These are phyloP conservation scores for Rhodofomes roseus DNA, from an alignment of 1,284 basidiomycete species.

Conservation along the genomic window DNA sequence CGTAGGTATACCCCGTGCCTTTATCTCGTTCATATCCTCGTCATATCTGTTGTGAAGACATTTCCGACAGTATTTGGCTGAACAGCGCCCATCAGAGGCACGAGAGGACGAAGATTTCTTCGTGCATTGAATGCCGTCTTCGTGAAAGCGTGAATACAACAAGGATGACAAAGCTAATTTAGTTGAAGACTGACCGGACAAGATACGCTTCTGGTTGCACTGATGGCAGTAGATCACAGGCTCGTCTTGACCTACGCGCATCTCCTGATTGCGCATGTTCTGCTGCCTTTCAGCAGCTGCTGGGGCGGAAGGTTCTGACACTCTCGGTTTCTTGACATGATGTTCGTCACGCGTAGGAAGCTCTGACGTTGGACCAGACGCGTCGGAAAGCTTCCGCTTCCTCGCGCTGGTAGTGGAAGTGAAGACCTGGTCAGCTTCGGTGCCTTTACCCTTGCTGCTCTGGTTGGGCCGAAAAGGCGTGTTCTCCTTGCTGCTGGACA, in stretches of 20 bases:
- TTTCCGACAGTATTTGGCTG: conserved; percentile 53
- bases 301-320: conserved; percentile 4
- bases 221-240: conserved; percentile 61
- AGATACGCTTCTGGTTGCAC: conserved; percentile 57
- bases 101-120: conserved; percentile 18
- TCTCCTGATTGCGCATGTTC: conserved; percentile 9
- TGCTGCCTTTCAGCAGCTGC: background rate
- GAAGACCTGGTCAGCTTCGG: conserved; percentile 8
- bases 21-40: conserved; percentile 47
- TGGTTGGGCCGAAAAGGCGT: conserved; percentile 37
- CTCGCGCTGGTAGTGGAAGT: conserved; percentile 1
- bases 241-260: conserved; percentile 32
- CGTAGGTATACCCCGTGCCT: conserved; percentile 22
- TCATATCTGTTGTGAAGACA: conserved; percentile 68
- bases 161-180: background rate
- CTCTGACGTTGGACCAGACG: conserved; percentile 4
- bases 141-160: conserved; percentile 3
- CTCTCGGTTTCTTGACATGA: conserved; percentile 33
- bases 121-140: conserved; percentile 54
- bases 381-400: conserved; percentile 28
- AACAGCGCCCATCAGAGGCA: conserved; percentile 41
- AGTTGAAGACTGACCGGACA: conserved; percentile 35
- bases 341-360: conserved; percentile 13
- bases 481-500: conserved; percentile 50
- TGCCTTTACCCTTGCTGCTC: conserved; percentile 19